phyloP scores from a whole-genome alignment of 2,329 filamentous ascomycete species.

The Didymella segeticola region DNA sequence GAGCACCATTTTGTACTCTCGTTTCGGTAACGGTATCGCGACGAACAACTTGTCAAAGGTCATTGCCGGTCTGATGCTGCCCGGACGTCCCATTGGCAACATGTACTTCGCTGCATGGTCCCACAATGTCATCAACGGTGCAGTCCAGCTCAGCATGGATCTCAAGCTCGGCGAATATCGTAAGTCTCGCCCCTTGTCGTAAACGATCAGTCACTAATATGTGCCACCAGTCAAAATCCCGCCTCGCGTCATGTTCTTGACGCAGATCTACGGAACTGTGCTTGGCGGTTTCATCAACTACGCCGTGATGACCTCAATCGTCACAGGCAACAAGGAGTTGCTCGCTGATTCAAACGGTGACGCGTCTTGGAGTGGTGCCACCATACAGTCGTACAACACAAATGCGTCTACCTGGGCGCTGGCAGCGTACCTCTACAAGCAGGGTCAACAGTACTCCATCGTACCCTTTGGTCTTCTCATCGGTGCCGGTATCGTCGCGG shows the following conservation, averaged over 20 bases:
- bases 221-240: constrained; percentile 19
- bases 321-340: constrained; percentile 16
- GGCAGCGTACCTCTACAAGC: constrained; percentile 23
- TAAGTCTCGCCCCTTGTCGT: neutral
- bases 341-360: constrained; percentile 24
- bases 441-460: constrained; percentile 19
- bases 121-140: constrained; percentile 20
- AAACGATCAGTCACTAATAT: neutral
- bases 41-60: constrained; percentile 26
- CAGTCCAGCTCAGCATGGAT: constrained; percentile 22
- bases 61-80: constrained; percentile 21
- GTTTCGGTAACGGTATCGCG: constrained; percentile 24
- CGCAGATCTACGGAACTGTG: constrained; percentile 22
- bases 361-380: constrained; percentile 21
- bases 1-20: constrained; percentile 22
- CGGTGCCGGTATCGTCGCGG: constrained; percentile 18
- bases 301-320: constrained; percentile 24
- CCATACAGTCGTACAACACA: constrained; percentile 25
- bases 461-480: constrained; percentile 22
- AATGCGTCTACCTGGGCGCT: constrained; percentile 25
- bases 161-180: constrained; percentile 23
- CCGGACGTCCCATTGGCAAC: constrained; percentile 22
- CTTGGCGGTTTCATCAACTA: constrained; percentile 27
- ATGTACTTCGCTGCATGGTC: constrained; percentile 27
- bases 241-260: constrained; percentile 24